Base-by-base conservation (phyloP, 805 yeast species). In the Yamadazyma nakazawae region DNA sequence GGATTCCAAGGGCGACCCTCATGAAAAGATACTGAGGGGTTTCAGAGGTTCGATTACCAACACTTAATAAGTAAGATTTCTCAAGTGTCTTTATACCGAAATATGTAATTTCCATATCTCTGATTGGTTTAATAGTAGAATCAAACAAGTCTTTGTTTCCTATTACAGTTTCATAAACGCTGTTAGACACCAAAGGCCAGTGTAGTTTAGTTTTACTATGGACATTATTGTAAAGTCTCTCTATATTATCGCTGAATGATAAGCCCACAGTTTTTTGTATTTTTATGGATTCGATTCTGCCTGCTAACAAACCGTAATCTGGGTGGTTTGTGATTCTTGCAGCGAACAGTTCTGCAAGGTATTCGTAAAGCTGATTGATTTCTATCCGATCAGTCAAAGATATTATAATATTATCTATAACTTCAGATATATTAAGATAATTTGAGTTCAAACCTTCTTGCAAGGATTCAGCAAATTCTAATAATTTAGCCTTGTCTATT, bases 31-130 rank as follows among this genome's bases (percentile, higher is more conserved):
- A 95, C 67, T 92, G 97, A 2, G 97, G 97, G 40, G 96, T 85
- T 71, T 92, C 99, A 41, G 85, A 85, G n/a, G 84, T 78, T 48
- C 82, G 68, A 2, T 53, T 54, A 50, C 60, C 49, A 12, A 81
- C 68, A 56, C 81, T 79, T 40, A 92, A 69, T 43, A 92, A 68
- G 61, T 92, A 92, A 2, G 97, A 85, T 60, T 91, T 84, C 66
- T 86, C 90, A 48, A 92, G 72, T n/a, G 98, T 92, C 68, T 85
- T 88, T 72, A 89, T 82, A 25, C 97, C 98, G 62, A 92, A 92
- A 65, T 82, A 92, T 61, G 88, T 80, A 61, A 87, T 78, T 54
- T 75, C 78, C 64, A 79, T 82, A 66, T 92, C 98, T 55, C 97
- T 79, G 53, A 81, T 85, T 54, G 80, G 81, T 32, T 79, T 85